Base-by-base conservation (phyloP, 2,329 filamentous ascomycete genomes). In the Periconia sp. region DNA sequence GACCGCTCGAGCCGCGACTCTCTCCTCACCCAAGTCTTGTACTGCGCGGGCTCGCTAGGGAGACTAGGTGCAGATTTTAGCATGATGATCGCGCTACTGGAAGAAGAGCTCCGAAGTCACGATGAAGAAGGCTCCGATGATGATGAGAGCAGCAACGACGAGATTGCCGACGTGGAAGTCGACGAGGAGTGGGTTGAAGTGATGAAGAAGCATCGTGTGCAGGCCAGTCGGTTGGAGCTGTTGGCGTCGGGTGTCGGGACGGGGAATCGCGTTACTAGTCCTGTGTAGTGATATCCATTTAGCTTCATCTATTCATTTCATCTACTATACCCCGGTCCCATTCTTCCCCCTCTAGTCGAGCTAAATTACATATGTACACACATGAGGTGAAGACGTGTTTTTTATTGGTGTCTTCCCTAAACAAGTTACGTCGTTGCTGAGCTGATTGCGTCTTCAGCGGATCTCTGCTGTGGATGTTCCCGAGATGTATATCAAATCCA, bases 21-120 rank as follows among this genome's bases (percentile, higher is more conserved):
- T 67, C 81, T 97, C 50, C 77, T 97, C 37, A 97, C 92, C 0
- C 93, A 97, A 71, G 90, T 97, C 0, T 77, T 97, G 9, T 97
- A 97, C 74, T 96, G 92, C 64, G 92, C 93, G 0, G 90, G 91
- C 44, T 97, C 92, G 74, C 77, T 99, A 46, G 93, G 93, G 0
- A 83, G 94, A 45, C 77, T 97, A 0, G 94, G 94, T 2, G 92
- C 91, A 1, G 94, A 99, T 72, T 99, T 99, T 74, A 89, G 92
- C 52, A 84, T 96, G 78, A 84, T 97, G 60, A 81, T 97, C 53
- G 91, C 92, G 0, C 66, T 85, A 37, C 65, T 87, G 10, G 79
- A 78, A 33, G 83, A 82, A 50, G 70, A 73, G 30, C 45, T 72
- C 23, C 47, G 60, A 2, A 60, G 55, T 1, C 77, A 84, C 42